phyloP scores from a whole-genome alignment of 306 rosid genomes.

The Trifolium subterraneum region DNA sequence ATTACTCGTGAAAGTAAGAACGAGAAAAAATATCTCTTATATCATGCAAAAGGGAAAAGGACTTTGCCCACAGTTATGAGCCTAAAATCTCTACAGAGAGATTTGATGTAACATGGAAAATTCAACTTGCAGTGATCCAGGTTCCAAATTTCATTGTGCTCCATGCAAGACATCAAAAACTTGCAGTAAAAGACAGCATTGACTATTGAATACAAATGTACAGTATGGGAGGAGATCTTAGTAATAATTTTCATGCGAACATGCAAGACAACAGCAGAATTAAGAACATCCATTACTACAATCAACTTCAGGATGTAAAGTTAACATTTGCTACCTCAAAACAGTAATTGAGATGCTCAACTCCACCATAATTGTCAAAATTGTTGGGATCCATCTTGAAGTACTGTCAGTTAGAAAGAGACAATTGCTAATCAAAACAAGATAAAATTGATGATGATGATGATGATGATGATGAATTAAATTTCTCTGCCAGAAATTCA shows the following conservation, averaged over 20 bases:
- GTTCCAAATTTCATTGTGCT: constrained; percentile 2
- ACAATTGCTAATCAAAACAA: constrained; percentile 32
- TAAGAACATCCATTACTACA: constrained; percentile 16
- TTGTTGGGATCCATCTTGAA: constrained; percentile 86
- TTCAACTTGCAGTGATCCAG: no score
- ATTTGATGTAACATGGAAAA: no score
- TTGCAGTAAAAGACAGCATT: constrained; percentile 15
- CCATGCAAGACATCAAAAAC: constrained; percentile 30
- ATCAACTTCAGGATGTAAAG: constrained; percentile 44
- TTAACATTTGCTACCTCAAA: constrained; percentile 71
- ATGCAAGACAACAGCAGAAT: constrained; percentile 20
- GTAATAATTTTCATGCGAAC: constrained; percentile 12
- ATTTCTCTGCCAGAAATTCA: constrained; percentile 32
- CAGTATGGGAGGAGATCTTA: constrained; percentile 38
- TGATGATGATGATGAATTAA: background rate
- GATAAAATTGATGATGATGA: constrained; percentile 20
- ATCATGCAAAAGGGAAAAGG: constrained; percentile 7
- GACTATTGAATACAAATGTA: constrained; percentile 6
- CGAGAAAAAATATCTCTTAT: constrained; percentile 21
- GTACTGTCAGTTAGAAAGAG: constrained; percentile 65
- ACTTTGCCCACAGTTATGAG: background rate
- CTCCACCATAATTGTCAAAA: constrained; percentile 82
- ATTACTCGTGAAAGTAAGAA: constrained; percentile 28
- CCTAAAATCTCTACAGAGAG: background rate
- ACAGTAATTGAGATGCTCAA: constrained; percentile 88